These are phyloP conservation scores for Podila epigama DNA, from an alignment of 192 early-diverging fungal species.

Conservation along the genomic window DNA sequence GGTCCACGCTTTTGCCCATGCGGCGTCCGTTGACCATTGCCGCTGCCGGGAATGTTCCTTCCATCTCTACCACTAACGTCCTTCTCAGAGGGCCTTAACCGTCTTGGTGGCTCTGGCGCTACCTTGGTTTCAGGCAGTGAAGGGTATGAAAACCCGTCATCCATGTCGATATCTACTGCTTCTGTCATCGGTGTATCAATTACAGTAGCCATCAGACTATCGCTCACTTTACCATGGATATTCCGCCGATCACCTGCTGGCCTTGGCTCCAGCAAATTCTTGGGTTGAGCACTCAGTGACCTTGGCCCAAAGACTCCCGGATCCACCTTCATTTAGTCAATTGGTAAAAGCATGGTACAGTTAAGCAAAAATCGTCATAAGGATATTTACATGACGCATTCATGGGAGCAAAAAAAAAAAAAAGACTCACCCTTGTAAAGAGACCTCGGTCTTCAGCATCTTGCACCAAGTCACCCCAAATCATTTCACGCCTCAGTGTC, in stretches of 20 bases:
- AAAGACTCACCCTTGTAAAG: constrained; percentile 30
- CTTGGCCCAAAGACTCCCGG: constrained; percentile 20
- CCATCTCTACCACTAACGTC: background rate
- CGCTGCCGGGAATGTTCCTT: background rate
- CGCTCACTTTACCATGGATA: constrained; percentile 10
- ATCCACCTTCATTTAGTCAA: constrained; percentile 1
- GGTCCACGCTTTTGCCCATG: background rate
- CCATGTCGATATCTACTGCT: constrained; percentile 22
- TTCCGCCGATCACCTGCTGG: constrained; percentile 6
- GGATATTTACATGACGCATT: too few relatives aligned
- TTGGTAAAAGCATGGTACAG: too few relatives aligned
- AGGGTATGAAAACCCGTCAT: constrained; percentile 9
- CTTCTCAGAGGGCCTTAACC: background rate
- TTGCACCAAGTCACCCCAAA: constrained; percentile 79
- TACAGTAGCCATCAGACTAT: constrained; percentile 3
- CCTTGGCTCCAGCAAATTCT: constrained; percentile 19
- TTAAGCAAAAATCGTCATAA: too few relatives aligned
- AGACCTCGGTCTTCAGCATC: constrained; percentile 64
- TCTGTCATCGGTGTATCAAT: constrained; percentile 17
- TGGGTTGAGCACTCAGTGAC: constrained; percentile 3
- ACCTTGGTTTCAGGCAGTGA: background rate
- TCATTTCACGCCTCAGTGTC: constrained; percentile 63
- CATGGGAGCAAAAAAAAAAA: too few relatives aligned
- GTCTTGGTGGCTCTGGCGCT: background rate
- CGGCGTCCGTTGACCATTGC: background rate